Conservation (phyloP, 1,284 basidiomycete species). For the Cutaneotrichosporon arboriforme region DNA sequence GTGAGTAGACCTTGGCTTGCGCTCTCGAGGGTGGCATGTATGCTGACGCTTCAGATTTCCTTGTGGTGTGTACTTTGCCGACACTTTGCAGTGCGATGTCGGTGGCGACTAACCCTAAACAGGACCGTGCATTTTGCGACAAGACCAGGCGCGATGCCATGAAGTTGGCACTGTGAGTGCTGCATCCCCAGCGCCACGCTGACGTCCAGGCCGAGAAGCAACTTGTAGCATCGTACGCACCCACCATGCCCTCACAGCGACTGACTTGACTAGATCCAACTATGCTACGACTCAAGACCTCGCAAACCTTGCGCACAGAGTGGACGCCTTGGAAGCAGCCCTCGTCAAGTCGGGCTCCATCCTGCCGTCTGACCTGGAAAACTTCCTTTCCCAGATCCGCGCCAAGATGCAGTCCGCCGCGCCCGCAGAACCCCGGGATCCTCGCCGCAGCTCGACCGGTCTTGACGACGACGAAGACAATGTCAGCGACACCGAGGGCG, state of each 20-base stretch:
- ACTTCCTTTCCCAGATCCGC: constrained; percentile 28
- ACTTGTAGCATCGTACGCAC: constrained; percentile 31
- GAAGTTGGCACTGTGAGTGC: constrained; percentile 46
- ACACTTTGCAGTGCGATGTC: not conserved
- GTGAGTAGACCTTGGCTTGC: constrained; percentile 21
- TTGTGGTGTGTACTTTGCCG: constrained; percentile 3
- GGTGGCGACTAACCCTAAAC: constrained; percentile 4
- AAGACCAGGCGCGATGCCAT: constrained; percentile 46
- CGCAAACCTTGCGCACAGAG: constrained; percentile 41
- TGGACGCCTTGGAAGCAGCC: constrained; percentile 46
- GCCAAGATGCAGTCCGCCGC: constrained; percentile 6
- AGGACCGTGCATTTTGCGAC: constrained; percentile 45
- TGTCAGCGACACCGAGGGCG: constrained; percentile 48
- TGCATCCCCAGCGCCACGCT: constrained; percentile 3
- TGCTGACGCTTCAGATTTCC: constrained; percentile 9
- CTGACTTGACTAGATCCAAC: constrained; percentile 22
- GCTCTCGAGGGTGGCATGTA: constrained; percentile 23
- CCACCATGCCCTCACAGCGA: not conserved
- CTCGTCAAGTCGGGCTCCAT: constrained; percentile 42
- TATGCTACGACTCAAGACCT: constrained; percentile 45
- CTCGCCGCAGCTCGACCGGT: not conserved
- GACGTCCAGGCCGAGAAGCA: constrained; percentile 38
- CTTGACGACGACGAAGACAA: constrained; percentile 18
- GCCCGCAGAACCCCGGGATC: not conserved
- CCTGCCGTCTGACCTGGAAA: constrained; percentile 41